Evolutionary conservation across 306 rosid species (phyloP).

Genomic region (Begonia fuchsioides): DNA sequence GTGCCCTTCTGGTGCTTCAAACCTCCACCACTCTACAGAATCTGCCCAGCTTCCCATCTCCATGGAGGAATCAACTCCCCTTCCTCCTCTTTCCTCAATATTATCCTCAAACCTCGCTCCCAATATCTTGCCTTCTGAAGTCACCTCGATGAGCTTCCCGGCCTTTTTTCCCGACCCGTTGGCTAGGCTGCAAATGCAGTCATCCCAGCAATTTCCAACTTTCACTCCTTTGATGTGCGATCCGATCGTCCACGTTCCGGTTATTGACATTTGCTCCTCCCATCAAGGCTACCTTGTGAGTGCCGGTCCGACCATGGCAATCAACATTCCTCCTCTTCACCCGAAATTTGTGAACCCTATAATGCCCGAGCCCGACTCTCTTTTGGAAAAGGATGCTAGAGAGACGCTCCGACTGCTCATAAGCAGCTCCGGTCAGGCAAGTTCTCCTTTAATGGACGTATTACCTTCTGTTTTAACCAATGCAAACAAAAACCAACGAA

Average conservation of each 20-base stretch:
- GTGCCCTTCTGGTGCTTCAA: conserved; percentile 62
- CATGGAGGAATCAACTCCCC: conserved; percentile 19
- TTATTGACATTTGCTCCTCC: conserved; percentile 81
- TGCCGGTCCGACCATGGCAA: conserved; percentile 69
- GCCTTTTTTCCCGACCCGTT: conserved; percentile 65
- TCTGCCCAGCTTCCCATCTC: conserved; percentile 25
- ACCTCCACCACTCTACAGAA: conserved; percentile 31
- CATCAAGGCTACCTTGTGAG: conserved; percentile 92
- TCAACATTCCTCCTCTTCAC: conserved; percentile 62
- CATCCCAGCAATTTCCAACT: conserved; percentile 76
- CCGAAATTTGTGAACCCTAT: conserved; percentile 53
- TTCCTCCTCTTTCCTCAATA: conserved; percentile 54
- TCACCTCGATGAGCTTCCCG: conserved; percentile 54
- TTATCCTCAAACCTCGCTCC: conserved; percentile 38
- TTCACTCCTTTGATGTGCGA: conserved; percentile 91
- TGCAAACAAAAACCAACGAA: conserved; percentile 30
- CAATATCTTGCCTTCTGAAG: conserved; percentile 34
- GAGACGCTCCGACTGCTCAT: conserved; percentile 81
- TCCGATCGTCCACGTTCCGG: conserved; percentile 83
- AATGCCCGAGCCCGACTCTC: conserved; percentile 54
- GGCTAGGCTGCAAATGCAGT: conserved; percentile 44
- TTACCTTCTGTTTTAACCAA: conserved; percentile 58
- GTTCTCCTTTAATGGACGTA: conserved; percentile 40
- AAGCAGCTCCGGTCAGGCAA: conserved; percentile 55
- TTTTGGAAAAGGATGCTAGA: conserved; percentile 77